These are phyloP conservation scores for Termitomyces sp. DNA, from an alignment of 768 basidiomycete genomes.

Conservation along the genomic window DNA sequence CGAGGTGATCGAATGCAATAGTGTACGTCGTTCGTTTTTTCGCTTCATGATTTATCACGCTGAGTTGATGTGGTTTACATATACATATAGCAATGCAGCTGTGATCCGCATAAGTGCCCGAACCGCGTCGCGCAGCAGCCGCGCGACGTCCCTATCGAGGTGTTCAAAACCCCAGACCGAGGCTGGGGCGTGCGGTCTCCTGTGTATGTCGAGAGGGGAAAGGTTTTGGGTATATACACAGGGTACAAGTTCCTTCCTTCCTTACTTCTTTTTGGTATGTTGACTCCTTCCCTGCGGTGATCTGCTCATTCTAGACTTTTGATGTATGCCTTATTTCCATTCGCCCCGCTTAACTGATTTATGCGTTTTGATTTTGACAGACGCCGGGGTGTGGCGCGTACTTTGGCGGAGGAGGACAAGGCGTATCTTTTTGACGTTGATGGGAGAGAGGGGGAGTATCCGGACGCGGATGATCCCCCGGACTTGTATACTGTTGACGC, in stretches of 20 bases:
- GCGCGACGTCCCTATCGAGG: slow-evolving; percentile 50
- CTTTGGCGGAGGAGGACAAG: slow-evolving; percentile 28
- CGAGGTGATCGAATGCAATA: slow-evolving; percentile 65
- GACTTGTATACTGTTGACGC: slow-evolving; percentile 54
- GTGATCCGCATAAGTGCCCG: slow-evolving; percentile 32
- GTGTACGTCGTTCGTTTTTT: slow-evolving; percentile 28
- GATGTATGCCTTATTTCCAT: slow-evolving; percentile 30
- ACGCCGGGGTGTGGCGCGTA: slow-evolving; percentile 35
- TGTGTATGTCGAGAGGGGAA: slow-evolving; percentile 38
- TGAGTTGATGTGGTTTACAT: background rate
- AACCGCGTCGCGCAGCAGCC: slow-evolving; percentile 63
- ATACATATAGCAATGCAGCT: slow-evolving; percentile 40
- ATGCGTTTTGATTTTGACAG: slow-evolving; percentile 20
- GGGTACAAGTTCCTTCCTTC: slow-evolving; percentile 39
- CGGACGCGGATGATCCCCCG: slow-evolving; percentile 24
- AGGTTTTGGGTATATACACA: slow-evolving; percentile 63
- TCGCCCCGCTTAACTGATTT: background rate
- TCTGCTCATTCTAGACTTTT: slow-evolving; percentile 24
- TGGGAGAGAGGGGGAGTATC: slow-evolving; percentile 38
- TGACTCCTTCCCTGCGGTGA: background rate
- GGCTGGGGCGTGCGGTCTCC: slow-evolving; percentile 67
- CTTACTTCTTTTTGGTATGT: background rate
- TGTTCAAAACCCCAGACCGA: slow-evolving; percentile 56
- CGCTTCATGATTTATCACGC: background rate
- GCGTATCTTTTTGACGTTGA: slow-evolving; percentile 64